Base-by-base conservation (phyloP, 805 yeast genomes). In the Ogataea pini region DNA sequence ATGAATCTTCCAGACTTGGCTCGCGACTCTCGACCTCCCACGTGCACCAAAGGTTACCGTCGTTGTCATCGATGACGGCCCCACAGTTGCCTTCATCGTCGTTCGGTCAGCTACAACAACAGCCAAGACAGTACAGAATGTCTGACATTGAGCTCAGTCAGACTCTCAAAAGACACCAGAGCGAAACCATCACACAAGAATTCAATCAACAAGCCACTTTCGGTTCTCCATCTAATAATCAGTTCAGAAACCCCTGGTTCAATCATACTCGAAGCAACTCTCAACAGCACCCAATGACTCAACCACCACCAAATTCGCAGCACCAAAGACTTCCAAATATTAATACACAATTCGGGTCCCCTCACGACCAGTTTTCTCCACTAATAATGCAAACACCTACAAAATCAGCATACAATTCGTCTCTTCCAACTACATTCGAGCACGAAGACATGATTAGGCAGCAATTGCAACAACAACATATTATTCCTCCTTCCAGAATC, bases 401-500 rank as follows among this genome's bases (percentile, higher is more conserved):
- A 12, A 58, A 56, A 36, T 36, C 55, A 9, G 44, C 52, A 8
- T 60, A 52, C 41, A 55, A 54, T 24, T 40, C 54, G 22, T 50
- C 58, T 7, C 49, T 64, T 7, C 63, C 68, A 16, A 62, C 65
- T 1, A 64, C 68, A 1, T 63, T 54, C 42, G 68, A 63, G 42
- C 33, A 55, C 25, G 52, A 47, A 14, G 39, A 47, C 18, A 44
- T 47, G 47, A 14, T 36, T 10, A 44, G 52, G 20, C 58, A 17
- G 14, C 51, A 44, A 9, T 55, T 47, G 24, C 58, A 51, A 29
- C 60, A 54, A 18, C 59, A 49, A n/a, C n/a, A n/a, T n/a, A 59
- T 63, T 19, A 47, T 63, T 4, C 70, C 70, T n/a, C 72, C 71
- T 2, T 51, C 60, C 27, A 54, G 71, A 52, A 61, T 60, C 12